phyloP scores from a whole-genome alignment of 2,329 filamentous ascomycete genomes.

The Sporothrix brasiliensis region DNA sequence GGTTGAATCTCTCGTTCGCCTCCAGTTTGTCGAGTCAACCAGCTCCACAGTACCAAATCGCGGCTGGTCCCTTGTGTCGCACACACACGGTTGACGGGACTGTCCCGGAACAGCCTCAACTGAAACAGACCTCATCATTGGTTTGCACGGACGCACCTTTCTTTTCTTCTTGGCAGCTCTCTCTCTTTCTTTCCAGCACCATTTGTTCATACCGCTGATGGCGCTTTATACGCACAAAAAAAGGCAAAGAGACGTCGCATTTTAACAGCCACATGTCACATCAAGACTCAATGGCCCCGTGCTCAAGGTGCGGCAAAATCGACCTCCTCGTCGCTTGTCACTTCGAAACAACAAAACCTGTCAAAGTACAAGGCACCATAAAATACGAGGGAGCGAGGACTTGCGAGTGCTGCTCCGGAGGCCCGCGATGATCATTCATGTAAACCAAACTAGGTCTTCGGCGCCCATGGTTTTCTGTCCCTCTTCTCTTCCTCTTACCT shows the following conservation, averaged over 20 bases:
- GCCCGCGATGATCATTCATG: conserved; percentile 31
- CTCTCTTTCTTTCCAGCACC: not conserved
- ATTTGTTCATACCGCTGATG: not conserved
- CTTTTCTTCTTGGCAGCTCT: not conserved
- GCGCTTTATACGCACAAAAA: not conserved
- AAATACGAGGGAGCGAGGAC: not conserved
- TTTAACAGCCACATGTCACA: conserved; percentile 20
- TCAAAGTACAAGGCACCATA: not conserved
- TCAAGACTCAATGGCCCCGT: not conserved
- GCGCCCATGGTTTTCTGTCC: not conserved
- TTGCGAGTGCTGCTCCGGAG: not conserved
- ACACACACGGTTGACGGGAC: conserved; percentile 1
- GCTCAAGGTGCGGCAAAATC: not conserved
- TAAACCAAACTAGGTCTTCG: conserved; percentile 16
- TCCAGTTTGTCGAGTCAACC: not conserved
- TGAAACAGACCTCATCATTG: conserved; percentile 21
- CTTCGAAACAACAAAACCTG: not conserved
- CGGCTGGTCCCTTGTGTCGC: not conserved
- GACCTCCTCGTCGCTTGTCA: not conserved
- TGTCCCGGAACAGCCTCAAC: conserved; percentile 18
- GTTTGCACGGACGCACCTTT: conserved; percentile 14
- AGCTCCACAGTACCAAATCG: not conserved
- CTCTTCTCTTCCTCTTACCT: not conserved
- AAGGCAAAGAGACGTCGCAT: conserved; percentile 11
- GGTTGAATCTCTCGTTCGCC: not conserved